Conservation (phyloP, 2,329 filamentous ascomycete genomes). For the Phialocephala subalpina region DNA sequence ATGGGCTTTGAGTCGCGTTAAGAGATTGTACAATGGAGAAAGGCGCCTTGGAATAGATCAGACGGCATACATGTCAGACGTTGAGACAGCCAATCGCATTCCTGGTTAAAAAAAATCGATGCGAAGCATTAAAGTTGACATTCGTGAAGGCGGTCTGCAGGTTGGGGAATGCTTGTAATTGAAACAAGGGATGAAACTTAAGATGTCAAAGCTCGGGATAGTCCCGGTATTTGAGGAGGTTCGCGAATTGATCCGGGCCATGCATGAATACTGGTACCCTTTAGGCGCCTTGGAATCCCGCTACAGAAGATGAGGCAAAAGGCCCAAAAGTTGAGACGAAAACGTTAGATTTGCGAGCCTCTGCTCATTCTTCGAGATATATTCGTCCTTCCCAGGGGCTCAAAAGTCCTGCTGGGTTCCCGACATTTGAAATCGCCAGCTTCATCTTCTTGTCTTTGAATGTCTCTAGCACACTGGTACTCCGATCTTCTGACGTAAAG, state of each 20-base stretch:
- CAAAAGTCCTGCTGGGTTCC: background rate
- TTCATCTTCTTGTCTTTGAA: background rate
- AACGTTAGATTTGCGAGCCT: background rate
- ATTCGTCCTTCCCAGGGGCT: background rate
- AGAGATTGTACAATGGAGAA: background rate
- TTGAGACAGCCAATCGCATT: slow-evolving; percentile 5
- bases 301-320: background rate
- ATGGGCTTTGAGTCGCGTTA: slow-evolving; percentile 4
- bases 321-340: background rate
- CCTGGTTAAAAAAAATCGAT: background rate
- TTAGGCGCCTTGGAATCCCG: background rate
- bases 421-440: slow-evolving; percentile 1
- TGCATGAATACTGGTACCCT: background rate
- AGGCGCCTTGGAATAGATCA: background rate
- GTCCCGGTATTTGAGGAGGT: background rate
- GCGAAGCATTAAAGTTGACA: background rate
- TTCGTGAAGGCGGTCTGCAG: background rate
- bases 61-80: background rate
- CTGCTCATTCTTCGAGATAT: background rate
- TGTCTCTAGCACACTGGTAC: background rate
- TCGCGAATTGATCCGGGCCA: background rate
- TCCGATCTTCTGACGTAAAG: background rate
- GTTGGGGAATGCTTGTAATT: slow-evolving; percentile 4
- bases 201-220: background rate
- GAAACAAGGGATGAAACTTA: slow-evolving; percentile 4